Evolutionary conservation across 257 asterid species (phyloP), one percentile per base, ranked within the genome.

Genomic region (Dorcoceras hygrometricum): DNA sequence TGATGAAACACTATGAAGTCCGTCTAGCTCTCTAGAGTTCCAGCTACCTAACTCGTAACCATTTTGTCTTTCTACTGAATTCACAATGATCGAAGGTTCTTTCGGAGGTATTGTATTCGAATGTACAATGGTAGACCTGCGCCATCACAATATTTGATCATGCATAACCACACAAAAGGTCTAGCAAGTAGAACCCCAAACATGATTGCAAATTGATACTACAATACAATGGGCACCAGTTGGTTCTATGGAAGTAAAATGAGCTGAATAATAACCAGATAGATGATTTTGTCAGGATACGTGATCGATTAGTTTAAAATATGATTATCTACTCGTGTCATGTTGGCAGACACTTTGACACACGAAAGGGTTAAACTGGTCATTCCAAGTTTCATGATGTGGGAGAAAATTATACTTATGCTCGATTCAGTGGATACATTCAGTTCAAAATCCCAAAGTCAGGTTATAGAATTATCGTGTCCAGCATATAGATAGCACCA

Each of bases 61-160:
- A 39, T 48, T 71, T 53, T 66, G 79, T 67, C 70, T 63, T 23
- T 82, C 80, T 66, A 72, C 72, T 20, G 59, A 11, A 48, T 48
- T 76, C 31, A 59, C 54, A 61, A 23, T 58, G 58, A 61, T 23
- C 16, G 59, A 25, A 56, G 79, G 84, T 65, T 79, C 82, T 60
- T 82, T 82, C 6, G 71, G 69, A 56, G 71, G 83, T 36, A 55
- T 69, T 16, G 76, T 57, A 72, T 62, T 77, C 23, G 87, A 79
- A 79, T 82, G 87, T 20, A 82, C 79, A 67, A 82, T 69, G 6
- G 85, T 79, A 19, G 81, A 79, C 75, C 84, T 82, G 64, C 58
- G 68, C 18, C 54, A 46, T 16, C 22, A 46, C 43, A 18, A 46
- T 6, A 16, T 14, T 18, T 46, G 22, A 4, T 46, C 19, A 46